A percentile compares a stretch with the other conserved stretches of the same genome.
These are phyloP conservation scores for Ceratobasidium sp. DNA, from an alignment of 1,284 basidiomycete genomes.

Conservation along the genomic window DNA sequence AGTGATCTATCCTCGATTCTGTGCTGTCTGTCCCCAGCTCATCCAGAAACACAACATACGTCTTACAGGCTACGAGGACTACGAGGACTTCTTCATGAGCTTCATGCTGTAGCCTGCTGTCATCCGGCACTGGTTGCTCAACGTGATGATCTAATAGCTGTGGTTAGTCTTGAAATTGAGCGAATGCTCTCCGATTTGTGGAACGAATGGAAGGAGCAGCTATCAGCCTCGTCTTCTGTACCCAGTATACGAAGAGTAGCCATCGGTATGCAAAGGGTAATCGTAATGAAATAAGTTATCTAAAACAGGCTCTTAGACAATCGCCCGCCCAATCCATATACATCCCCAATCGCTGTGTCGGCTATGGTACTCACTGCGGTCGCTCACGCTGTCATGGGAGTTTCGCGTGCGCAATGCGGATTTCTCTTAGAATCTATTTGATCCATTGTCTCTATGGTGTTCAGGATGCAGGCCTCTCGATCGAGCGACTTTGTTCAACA, in stretches of 20 bases:
- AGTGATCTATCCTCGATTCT: background rate
- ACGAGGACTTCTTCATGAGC: background rate
- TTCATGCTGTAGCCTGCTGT: background rate
- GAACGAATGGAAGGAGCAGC: background rate
- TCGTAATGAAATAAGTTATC: no score
- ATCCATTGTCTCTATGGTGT: background rate
- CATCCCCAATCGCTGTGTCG: background rate
- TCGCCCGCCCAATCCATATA: background rate
- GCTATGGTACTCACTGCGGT: background rate
- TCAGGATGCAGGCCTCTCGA: background rate
- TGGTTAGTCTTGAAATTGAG: background rate
- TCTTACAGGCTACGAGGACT: background rate
- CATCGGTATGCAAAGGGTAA: background rate
- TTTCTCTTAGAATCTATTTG: background rate
- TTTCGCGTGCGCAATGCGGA: background rate
- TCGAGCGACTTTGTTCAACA: background rate
- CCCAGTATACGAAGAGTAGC: background rate
- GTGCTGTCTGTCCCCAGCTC: background rate
- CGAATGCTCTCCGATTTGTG: background rate
- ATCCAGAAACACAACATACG: background rate
- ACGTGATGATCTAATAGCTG: background rate
- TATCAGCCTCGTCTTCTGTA: background rate
- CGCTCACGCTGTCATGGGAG: background rate
- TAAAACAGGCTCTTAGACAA: background rate
- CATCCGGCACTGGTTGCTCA: background rate